Evolutionary conservation across 192 early-diverging fungal species (phyloP).

Genomic region (Coemansia sp.): DNA sequence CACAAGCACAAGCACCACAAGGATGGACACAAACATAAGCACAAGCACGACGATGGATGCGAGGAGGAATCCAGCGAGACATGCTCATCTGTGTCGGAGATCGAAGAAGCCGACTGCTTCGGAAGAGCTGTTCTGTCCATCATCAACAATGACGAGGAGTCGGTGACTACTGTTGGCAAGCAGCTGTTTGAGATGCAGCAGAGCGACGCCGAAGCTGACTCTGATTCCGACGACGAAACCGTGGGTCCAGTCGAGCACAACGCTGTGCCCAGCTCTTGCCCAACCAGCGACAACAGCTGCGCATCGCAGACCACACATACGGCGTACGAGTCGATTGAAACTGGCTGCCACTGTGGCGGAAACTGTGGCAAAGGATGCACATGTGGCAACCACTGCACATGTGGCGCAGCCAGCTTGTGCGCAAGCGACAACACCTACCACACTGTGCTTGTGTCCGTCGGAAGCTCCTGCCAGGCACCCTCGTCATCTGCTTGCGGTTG

Average conservation of each 20-base stretch:
- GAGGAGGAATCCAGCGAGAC: neutral
- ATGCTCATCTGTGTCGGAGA: conserved; percentile 7
- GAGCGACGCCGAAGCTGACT: conserved; percentile 1
- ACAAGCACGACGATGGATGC: conserved; percentile 3
- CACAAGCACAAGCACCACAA: conserved; percentile 29
- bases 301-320: conserved; percentile 14
- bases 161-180: conserved; percentile 41
- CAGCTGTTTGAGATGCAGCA: conserved; percentile 21
- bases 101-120: conserved; percentile 34
- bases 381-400: conserved; percentile 31
- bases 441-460: conserved; percentile 32
- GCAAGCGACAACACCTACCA: conserved; percentile 26
- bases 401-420: conserved; percentile 9
- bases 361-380: conserved; percentile 25
- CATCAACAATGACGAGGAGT: conserved; percentile 24
- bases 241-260: conserved; percentile 11
- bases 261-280: conserved; percentile 1
- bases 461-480: conserved; percentile 11
- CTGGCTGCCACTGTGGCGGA: conserved; percentile 20
- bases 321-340: conserved; percentile 24
- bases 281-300: conserved; percentile 1
- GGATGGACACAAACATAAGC: conserved; percentile 14
- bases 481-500: conserved; percentile 5
- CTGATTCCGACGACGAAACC: conserved; percentile 18
- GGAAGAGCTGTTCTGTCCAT: conserved; percentile 39